Evolutionary conservation across 192 early-diverging fungal species (phyloP).

Genomic region (Podila minutissima): DNA sequence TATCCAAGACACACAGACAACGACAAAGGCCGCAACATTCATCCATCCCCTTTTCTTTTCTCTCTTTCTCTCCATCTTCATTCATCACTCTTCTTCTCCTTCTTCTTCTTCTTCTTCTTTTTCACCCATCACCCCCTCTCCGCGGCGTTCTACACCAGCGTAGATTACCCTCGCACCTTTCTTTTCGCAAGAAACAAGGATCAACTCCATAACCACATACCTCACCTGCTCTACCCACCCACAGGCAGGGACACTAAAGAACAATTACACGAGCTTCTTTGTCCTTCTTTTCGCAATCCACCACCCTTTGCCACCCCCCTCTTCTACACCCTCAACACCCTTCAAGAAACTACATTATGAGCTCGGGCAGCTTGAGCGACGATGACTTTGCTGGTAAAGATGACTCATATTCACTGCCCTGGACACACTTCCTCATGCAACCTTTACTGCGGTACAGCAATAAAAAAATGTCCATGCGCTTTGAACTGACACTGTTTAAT

Average conservation of each 20-base stretch:
- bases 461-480: no score
- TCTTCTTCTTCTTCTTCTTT: background rate
- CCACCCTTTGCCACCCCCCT: no score
- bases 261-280: background rate
- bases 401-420: background rate
- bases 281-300: no score
- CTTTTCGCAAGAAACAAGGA: no score
- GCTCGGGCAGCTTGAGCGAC: constrained; percentile 43
- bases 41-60: background rate
- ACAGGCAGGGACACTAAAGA: background rate
- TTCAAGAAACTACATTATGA: constrained; percentile 10
- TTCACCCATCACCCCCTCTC: background rate
- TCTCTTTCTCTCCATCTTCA: constrained; percentile 5
- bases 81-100: background rate
- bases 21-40: background rate
- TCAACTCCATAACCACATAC: background rate
- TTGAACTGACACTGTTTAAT: background rate
- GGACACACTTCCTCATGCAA: background rate
- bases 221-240: background rate
- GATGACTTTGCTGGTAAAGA: constrained; percentile 47
- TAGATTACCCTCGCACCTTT: background rate
- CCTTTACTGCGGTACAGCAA: background rate
- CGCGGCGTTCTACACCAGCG: background rate
- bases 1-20: background rate
- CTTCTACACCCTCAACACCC: background rate